Evolutionary conservation across 495 filamentous ascomycete species (phyloP), one percentile per base, ranked within the genome.

Genomic region (Penicillium alfredii): DNA sequence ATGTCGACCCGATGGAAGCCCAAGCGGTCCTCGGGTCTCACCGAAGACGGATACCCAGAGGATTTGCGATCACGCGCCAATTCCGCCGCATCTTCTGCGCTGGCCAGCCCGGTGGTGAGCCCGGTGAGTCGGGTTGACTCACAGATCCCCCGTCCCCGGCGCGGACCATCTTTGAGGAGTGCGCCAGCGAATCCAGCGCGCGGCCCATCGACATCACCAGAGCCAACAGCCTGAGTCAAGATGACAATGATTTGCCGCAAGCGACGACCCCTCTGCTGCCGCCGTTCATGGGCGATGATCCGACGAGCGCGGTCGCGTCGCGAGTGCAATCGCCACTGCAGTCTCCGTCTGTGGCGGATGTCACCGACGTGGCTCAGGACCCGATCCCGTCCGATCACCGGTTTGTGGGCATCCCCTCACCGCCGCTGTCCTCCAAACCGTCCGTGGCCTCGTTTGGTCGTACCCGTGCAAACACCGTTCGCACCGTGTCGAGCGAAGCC

Each of bases 231-330:
- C 29, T 60, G n/a, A 60, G 69, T 27, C 42, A 58, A 13, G 77
- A 85, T 20, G 75, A 73, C 8, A 73, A 82, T 14, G 55, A 56
- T 9, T 71, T 76, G 26, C 68, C 66, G 9, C 71, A 80, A 42
- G 80, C 85, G 0, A 81, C 81, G 4, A 94, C 88, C 3, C 88
- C 88, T 4, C 68, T 94, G 8, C 70, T 94, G 0, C 87, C 88
- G 2, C 88, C 88, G 0, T 66, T 93, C 30, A 72, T 89, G 64
- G 78, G 77, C 24, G 76, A 80, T 42, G 64, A 50, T 44, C 54
- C 56, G 40, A 50, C 41, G 24, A 63, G 60, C 42, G 47, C 45
- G 32, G 68, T 45, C 35, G 68, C 18, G 36, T 75, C 25, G 9
- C 55, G 53, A 6, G 70, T 83, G 6, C 70, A 81, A 33, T 92